These are phyloP conservation scores for Craterostigma plantagineum DNA, from an alignment of 257 asterid genomes.

Conservation along the genomic window DNA sequence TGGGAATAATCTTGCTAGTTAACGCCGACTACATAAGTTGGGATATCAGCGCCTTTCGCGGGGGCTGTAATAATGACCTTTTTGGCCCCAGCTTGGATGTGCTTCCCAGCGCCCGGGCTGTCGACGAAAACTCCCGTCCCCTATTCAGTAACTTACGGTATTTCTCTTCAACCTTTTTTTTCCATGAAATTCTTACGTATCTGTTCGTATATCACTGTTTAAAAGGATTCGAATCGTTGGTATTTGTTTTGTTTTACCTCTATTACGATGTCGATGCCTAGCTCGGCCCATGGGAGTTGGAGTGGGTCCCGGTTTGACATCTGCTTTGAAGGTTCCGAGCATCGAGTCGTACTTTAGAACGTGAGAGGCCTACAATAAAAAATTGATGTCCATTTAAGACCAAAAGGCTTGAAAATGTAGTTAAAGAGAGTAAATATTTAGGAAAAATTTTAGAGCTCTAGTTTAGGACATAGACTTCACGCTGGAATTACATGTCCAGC, in stretches of 20 bases:
- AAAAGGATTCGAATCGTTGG: too few relatives aligned
- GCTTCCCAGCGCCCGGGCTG: slow-evolving; percentile 97
- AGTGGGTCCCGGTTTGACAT: slow-evolving; percentile 83
- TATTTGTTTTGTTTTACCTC: slow-evolving; percentile 52
- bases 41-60: slow-evolving; percentile 90
- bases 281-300: slow-evolving; percentile 87
- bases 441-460: too few relatives aligned
- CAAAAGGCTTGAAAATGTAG: too few relatives aligned
- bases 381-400: too few relatives aligned
- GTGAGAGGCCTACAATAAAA: slow-evolving; percentile 58
- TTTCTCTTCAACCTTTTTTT: too few relatives aligned
- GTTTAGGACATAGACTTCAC: too few relatives aligned
- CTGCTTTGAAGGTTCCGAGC: slow-evolving; percentile 89
- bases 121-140: slow-evolving; percentile 94
- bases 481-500: too few relatives aligned
- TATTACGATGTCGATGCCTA: slow-evolving; percentile 82
- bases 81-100: slow-evolving; percentile 95
- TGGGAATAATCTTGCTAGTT: slow-evolving; percentile 68
- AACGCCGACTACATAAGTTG: slow-evolving; percentile 83
- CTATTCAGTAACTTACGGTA: slow-evolving; percentile 12
- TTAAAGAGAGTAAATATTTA: too few relatives aligned
- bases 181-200: too few relatives aligned
- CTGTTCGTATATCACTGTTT: too few relatives aligned
- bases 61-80: slow-evolving; percentile 94
- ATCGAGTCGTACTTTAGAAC: slow-evolving; percentile 78